phyloP scores from a whole-genome alignment of 768 basidiomycete genomes.

The Heimioporus sp. region DNA sequence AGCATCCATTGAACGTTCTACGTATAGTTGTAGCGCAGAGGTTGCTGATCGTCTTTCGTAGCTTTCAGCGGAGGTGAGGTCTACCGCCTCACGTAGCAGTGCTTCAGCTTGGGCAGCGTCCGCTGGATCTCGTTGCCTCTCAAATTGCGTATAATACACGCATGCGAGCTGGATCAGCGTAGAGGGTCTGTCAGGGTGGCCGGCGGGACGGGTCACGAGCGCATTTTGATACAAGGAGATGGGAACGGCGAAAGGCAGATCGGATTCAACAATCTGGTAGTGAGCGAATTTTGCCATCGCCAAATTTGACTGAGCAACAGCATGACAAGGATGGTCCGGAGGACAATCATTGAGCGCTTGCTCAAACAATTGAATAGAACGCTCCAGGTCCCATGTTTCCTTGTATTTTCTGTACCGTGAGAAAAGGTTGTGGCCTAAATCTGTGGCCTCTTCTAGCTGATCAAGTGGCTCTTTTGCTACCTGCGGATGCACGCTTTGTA shows the following conservation, averaged over 20 bases:
- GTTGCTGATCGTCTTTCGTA: not conserved
- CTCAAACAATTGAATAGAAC: not conserved
- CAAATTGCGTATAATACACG: not conserved
- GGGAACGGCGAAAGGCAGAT: too few species aligned
- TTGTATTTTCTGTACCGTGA: not conserved
- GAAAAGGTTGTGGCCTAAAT: not conserved
- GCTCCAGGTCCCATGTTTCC: not conserved
- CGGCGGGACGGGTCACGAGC: not conserved
- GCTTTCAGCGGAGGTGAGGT: not conserved
- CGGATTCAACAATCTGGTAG: too few species aligned
- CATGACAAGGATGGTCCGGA: not conserved
- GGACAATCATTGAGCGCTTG: not conserved
- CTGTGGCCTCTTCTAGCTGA: not conserved
- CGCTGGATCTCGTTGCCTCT: not conserved
- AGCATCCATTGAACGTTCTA: not conserved
- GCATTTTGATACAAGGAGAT: not conserved
- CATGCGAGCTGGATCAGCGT: not conserved
- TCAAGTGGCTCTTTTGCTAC: not conserved
- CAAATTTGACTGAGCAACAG: conserved; percentile 1
- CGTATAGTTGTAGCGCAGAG: not conserved
- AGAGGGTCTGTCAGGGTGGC: conserved; percentile 3
- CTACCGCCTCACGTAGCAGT: not conserved
- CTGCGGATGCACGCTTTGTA: too few species aligned
- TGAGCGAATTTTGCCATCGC: too few species aligned
- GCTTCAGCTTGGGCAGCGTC: not conserved